These are phyloP conservation scores for Xylariales sp. DNA, from an alignment of 2,329 filamentous ascomycete genomes.

Conservation along the genomic window DNA sequence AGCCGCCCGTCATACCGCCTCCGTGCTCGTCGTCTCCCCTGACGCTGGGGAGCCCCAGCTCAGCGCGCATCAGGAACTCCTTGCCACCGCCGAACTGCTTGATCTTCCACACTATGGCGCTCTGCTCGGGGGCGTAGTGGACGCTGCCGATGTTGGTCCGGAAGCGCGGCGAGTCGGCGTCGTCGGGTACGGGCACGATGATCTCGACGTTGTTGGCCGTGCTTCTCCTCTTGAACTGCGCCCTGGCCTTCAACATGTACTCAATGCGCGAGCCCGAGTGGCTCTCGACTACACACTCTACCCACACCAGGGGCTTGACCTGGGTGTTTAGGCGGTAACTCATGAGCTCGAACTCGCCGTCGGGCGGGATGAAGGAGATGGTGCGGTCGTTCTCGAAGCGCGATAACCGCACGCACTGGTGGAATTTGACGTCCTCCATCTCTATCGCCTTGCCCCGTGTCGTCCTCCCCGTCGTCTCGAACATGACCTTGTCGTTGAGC, in stretches of 20 bases:
- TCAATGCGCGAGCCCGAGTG: conserved; percentile 96
- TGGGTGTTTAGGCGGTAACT: conserved; percentile 98
- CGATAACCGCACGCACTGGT: conserved; percentile 95
- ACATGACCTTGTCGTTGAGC: conserved; percentile 99
- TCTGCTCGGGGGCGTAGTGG: conserved; percentile 97
- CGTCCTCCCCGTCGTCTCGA: conserved; percentile 94
- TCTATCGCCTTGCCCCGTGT: conserved; percentile 97
- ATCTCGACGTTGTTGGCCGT: conserved; percentile 99
- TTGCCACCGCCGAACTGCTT: conserved; percentile 99
- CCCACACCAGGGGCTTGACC: conserved; percentile 98
- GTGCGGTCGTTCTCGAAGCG: conserved; percentile 98
- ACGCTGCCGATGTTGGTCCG: conserved; percentile 97
- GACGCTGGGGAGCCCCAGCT: conserved; percentile 92
- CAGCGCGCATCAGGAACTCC: conserved; percentile 98
- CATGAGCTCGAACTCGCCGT: conserved; percentile 99
- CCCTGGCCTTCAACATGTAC: conserved; percentile 98
- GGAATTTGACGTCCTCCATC: conserved; percentile 99
- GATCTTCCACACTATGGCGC: conserved; percentile 99
- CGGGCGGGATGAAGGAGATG: conserved; percentile 98
- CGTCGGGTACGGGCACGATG: conserved; percentile 94
- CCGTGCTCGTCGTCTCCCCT: conserved; percentile 95
- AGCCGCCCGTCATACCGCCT: conserved; percentile 97
- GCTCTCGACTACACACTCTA: conserved; percentile 96
- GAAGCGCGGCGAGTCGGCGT: conserved; percentile 95
- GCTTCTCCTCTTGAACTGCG: conserved; percentile 97